phyloP scores from a whole-genome alignment of 352 stramenopile genomes.

The Pythium monospermum region DNA sequence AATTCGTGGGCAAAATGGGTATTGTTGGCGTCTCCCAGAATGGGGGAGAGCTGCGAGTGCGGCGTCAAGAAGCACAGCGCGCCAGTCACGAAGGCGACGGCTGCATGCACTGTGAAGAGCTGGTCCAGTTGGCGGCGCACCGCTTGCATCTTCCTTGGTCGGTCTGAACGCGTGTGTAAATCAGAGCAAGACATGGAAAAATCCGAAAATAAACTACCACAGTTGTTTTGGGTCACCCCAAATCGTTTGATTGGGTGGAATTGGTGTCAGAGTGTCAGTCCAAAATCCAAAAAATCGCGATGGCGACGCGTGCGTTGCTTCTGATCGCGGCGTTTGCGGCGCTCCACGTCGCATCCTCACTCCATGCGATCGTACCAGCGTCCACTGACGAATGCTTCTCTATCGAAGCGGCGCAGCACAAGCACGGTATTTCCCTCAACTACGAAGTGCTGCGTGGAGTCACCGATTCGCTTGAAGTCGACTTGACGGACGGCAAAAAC shows the following conservation, averaged over 20 bases:
- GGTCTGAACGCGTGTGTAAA: not conserved
- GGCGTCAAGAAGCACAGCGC: constrained; percentile 70
- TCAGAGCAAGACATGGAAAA: too few species aligned
- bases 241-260: too few species aligned
- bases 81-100: constrained; percentile 57
- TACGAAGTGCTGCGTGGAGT: constrained; percentile 75
- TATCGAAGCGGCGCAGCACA: constrained; percentile 60
- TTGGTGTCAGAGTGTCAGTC: too few species aligned
- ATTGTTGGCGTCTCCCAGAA: constrained; percentile 71
- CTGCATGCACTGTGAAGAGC: constrained; percentile 76
- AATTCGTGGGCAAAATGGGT: constrained; percentile 85
- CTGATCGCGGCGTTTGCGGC: constrained; percentile 12
- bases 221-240: too few species aligned
- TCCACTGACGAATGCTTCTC: constrained; percentile 61
- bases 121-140: constrained; percentile 75
- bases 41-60: constrained; percentile 74
- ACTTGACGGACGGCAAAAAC: constrained; percentile 59
- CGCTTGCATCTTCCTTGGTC: constrained; percentile 31
- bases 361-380: constrained; percentile 50
- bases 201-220: too few species aligned
- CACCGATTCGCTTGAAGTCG: constrained; percentile 59
- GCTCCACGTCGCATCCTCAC: constrained; percentile 13
- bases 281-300: too few species aligned
- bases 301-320: too few species aligned
- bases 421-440: constrained; percentile 85